A percentile compares a stretch with the other conserved stretches of the same genome.
These are phyloP conservation scores for Xylaria venustula DNA, from an alignment of 495 filamentous ascomycete genomes.

Conservation along the genomic window DNA sequence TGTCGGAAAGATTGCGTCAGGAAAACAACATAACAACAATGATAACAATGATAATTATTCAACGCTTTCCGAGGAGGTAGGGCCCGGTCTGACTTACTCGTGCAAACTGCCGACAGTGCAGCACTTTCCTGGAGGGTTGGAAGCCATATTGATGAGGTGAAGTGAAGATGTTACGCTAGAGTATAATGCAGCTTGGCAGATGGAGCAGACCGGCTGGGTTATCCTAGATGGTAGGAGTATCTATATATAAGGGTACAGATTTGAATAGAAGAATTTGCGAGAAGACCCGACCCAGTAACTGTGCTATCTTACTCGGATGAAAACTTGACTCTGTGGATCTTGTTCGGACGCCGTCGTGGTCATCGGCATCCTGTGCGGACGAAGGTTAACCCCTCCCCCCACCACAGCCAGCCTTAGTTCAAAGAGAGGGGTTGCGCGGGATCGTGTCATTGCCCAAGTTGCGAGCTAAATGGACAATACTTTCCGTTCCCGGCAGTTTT, in stretches of 20 bases:
- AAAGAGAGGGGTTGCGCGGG: no score
- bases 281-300: no score
- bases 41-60: no score
- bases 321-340: no score
- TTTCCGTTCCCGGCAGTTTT: no score
- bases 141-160: slow-evolving; percentile 47
- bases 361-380: neutral
- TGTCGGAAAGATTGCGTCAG: slow-evolving; percentile 10
- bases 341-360: neutral
- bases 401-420: no score
- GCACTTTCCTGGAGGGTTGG: slow-evolving; percentile 55
- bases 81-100: slow-evolving; percentile 30
- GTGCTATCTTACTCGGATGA: no score
- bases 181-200: neutral
- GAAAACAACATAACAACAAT: no score
- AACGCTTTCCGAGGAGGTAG: neutral
- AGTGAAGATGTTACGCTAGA: neutral
- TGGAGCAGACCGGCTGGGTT: neutral
- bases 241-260: neutral
- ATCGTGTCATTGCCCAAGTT: no score
- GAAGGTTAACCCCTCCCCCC: no score
- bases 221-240: neutral
- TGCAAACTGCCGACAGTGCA: slow-evolving; percentile 52
- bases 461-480: no score
- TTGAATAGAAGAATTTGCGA: no score